These are phyloP conservation scores for Laburnicola sp. DNA, from an alignment of 2,329 filamentous ascomycete species.

Conservation along the genomic window DNA sequence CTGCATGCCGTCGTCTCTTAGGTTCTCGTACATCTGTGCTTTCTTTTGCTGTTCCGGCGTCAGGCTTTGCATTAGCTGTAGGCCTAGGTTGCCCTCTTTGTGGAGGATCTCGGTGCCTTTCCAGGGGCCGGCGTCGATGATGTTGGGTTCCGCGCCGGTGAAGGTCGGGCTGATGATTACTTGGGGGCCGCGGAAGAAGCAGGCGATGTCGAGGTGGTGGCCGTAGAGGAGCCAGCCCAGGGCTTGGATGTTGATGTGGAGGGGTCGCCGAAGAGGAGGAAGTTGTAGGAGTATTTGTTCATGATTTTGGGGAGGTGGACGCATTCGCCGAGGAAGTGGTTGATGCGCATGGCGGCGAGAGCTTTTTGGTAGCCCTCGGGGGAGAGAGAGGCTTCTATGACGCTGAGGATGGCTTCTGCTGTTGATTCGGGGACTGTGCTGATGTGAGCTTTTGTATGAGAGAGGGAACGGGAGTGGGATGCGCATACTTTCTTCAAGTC, in stretches of 20 bases:
- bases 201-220: conserved; percentile 74
- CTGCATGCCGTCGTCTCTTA: conserved; percentile 69
- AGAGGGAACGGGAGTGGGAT: background rate
- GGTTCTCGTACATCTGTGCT: conserved; percentile 61
- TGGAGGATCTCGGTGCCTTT: conserved; percentile 68
- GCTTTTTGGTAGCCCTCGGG: conserved; percentile 73
- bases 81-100: conserved; percentile 64
- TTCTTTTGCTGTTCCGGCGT: conserved; percentile 48
- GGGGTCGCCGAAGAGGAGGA: conserved; percentile 68
- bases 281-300: conserved; percentile 78
- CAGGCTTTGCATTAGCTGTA: conserved; percentile 71
- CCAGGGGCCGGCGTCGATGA: conserved; percentile 67
- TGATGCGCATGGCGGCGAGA: conserved; percentile 70
- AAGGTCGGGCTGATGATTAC: conserved; percentile 75
- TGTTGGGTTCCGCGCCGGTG: conserved; percentile 77
- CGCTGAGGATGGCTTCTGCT: conserved; percentile 52
- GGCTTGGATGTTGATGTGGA: conserved; percentile 55
- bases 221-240: conserved; percentile 77
- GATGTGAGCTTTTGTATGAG: background rate
- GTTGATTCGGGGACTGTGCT: conserved; percentile 34
- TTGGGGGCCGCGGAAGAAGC: conserved; percentile 67
- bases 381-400: conserved; percentile 64
- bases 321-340: conserved; percentile 73
- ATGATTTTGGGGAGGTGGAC: conserved; percentile 64
- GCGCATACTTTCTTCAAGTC: conserved; percentile 62